Evolutionary conservation across 108 stramenopile genomes (phyloP).

Genomic region (Skeletonema potamos): DNA sequence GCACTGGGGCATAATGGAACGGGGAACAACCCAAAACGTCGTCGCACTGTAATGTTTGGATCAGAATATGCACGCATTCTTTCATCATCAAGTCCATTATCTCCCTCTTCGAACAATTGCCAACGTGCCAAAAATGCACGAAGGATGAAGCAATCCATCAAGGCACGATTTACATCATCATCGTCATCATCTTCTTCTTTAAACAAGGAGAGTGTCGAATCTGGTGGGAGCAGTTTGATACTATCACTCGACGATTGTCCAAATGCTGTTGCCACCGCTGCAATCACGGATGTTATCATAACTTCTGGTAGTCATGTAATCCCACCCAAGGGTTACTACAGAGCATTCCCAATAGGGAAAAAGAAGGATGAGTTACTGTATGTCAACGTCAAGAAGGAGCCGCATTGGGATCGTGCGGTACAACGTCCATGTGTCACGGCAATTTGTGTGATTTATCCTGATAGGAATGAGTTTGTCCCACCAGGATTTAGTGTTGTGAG

Average conservation of each 20-base stretch:
- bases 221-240: conserved; percentile 8
- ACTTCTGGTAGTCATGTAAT: conserved; percentile 29
- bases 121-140: not conserved
- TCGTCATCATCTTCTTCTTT: too few species aligned
- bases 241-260: conserved; percentile 64
- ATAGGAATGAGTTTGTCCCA: conserved; percentile 84
- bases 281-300: conserved; percentile 76
- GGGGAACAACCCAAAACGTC: conserved; percentile 15
- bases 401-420: conserved; percentile 86
- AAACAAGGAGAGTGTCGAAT: conserved; percentile 21
- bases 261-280: conserved; percentile 55
- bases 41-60: conserved; percentile 79
- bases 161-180: conserved; percentile 23
- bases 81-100: conserved; percentile 50
- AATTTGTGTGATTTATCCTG: conserved; percentile 78
- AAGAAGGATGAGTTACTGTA: conserved; percentile 39
- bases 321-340: conserved; percentile 78
- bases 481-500: conserved; percentile 85
- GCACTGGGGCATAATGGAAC: conserved; percentile 7
- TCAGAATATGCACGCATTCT: conserved; percentile 85
- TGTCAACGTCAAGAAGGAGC: conserved; percentile 83
- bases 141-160: conserved; percentile 25
- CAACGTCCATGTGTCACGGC: conserved; percentile 87
- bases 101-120: conserved; percentile 3
- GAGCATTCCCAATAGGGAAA: conserved; percentile 48